A percentile compares a stretch with the other conserved stretches of the same genome.
Conservation (phyloP, 106 monocot species). For the Phalaenopsis equestris region DNA sequence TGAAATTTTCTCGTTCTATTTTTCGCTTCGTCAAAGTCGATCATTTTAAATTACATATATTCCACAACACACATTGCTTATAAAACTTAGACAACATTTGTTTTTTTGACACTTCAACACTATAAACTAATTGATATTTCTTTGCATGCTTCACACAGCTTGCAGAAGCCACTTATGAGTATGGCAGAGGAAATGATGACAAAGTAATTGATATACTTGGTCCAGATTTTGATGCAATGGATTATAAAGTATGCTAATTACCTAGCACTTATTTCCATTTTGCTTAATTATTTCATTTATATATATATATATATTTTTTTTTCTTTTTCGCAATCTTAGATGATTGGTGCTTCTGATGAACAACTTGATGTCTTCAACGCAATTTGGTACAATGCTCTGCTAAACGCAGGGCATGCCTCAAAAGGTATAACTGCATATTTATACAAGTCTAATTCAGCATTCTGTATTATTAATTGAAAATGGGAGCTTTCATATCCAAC, state of each 20-base stretch:
- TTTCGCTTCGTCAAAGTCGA: no score
- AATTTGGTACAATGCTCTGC: slow-evolving; percentile 54
- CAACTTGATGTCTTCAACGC: slow-evolving; percentile 89
- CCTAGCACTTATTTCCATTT: background rate
- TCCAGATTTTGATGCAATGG: slow-evolving; percentile 65
- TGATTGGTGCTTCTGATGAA: slow-evolving; percentile 87
- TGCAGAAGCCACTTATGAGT: slow-evolving; percentile 71
- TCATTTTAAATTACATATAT: no score
- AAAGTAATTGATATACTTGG: slow-evolving; percentile 58
- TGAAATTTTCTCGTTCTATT: no score
- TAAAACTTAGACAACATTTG: no score
- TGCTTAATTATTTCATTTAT: background rate
- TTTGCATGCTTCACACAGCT: slow-evolving; percentile 19
- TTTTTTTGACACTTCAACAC: slow-evolving; percentile 2
- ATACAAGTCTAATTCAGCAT: background rate
- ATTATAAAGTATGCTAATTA: slow-evolving; percentile 46
- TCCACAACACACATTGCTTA: no score
- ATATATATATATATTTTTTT: background rate
- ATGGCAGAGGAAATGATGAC: slow-evolving; percentile 50
- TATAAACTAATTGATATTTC: background rate
- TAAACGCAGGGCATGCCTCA: slow-evolving; percentile 34
- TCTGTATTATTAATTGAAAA: background rate
- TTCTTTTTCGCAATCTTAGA: slow-evolving; percentile 20
- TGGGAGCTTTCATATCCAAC: no score
- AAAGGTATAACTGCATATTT: slow-evolving; percentile 31